Evolutionary conservation across 2,329 filamentous ascomycete genomes (phyloP).

Genomic region (Xylaria sp.): DNA sequence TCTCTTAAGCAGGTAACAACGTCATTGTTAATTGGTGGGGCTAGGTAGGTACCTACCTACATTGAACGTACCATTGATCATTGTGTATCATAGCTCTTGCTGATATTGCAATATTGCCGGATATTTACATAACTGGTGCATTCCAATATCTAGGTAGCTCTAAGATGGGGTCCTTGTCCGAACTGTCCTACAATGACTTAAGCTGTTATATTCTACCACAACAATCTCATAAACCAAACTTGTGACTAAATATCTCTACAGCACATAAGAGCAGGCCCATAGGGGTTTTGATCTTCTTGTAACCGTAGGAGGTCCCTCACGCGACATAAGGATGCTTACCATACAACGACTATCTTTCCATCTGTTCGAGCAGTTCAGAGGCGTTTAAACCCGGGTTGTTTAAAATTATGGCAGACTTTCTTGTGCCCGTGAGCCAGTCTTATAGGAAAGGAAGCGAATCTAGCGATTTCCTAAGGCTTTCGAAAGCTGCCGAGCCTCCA

Average conservation of each 20-base stretch:
- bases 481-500: conserved; percentile 42
- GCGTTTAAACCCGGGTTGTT: background rate
- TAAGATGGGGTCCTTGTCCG: background rate
- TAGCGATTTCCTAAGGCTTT: conserved; percentile 53
- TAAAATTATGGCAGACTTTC: conserved; percentile 63
- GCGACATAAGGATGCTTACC: conserved; percentile 6
- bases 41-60: too few relatives aligned
- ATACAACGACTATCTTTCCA: background rate
- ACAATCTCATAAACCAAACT: background rate
- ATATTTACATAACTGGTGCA: background rate
- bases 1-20: background rate
- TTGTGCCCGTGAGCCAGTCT: conserved; percentile 64
- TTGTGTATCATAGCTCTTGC: background rate
- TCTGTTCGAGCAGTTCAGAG: background rate
- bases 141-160: background rate
- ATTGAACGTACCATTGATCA: too few relatives aligned
- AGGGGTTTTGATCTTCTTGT: background rate
- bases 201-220: background rate
- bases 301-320: background rate
- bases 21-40: conserved; percentile 1
- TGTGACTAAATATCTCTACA: background rate
- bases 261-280: background rate
- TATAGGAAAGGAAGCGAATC: conserved; percentile 55
- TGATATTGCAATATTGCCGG: background rate
- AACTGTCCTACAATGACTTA: background rate